Evolutionary conservation across 1,284 basidiomycete species (phyloP).

Genomic region (Coriolopsis trogii): DNA sequence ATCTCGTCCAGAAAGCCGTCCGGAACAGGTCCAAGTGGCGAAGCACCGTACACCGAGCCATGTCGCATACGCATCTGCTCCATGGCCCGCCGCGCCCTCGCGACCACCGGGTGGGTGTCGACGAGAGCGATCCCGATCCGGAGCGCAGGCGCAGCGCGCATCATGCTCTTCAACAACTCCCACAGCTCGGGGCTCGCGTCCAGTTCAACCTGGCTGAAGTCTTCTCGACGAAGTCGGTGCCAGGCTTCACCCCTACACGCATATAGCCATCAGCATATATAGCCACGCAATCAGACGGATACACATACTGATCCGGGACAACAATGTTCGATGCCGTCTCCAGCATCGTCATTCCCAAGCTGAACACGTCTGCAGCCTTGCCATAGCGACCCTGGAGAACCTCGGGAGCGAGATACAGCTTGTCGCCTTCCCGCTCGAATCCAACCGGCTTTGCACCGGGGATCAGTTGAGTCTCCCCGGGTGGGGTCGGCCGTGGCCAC

Average conservation of each 20-base stretch:
- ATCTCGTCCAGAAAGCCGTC: constrained; percentile 66
- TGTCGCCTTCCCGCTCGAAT: constrained; percentile 96
- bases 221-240: constrained; percentile 91
- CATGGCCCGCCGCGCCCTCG: constrained; percentile 69
- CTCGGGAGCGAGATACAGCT: constrained; percentile 98
- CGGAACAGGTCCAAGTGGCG: constrained; percentile 63
- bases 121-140: constrained; percentile 67
- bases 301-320: constrained; percentile 91
- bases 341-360: constrained; percentile 93
- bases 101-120: constrained; percentile 68
- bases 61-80: constrained; percentile 49
- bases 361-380: constrained; percentile 96
- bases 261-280: constrained; percentile 9
- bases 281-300: neutral
- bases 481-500: constrained; percentile 65
- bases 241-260: constrained; percentile 80
- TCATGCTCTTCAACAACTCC: constrained; percentile 76
- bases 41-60: constrained; percentile 58
- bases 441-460: constrained; percentile 46
- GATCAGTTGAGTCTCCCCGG: constrained; percentile 32
- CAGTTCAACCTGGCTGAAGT: constrained; percentile 90
- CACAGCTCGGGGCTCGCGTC: constrained; percentile 70
- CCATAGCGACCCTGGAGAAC: constrained; percentile 91
- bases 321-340: constrained; percentile 96
- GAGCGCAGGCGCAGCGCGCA: constrained; percentile 69